Conservation (phyloP, 345 rosid genomes). For the rapeseed (Brassica napus) region DNA sequence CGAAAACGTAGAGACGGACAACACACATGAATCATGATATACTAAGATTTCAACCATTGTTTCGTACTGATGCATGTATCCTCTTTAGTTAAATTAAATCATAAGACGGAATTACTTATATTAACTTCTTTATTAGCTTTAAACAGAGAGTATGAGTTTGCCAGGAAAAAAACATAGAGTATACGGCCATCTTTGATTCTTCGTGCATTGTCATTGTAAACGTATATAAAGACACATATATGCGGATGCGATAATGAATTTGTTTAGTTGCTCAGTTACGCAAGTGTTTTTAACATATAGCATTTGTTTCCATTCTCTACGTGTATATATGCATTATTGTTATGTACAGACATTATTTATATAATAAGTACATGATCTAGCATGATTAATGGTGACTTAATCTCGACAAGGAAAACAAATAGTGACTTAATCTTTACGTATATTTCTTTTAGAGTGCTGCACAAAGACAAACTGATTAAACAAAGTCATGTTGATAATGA, state of each 20-base stretch:
- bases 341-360: conserved; percentile 5
- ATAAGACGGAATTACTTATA: neutral
- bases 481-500: conserved; percentile 28
- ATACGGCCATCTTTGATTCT: neutral
- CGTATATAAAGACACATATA: neutral
- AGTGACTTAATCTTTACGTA: conserved; percentile 34
- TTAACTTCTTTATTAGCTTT: neutral
- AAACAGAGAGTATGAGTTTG: neutral
- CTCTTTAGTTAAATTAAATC: neutral
- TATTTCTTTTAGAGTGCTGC: conserved; percentile 26
- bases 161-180: neutral
- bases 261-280: conserved; percentile 25
- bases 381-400: conserved; percentile 38
- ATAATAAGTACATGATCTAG: conserved; percentile 11
- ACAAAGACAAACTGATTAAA: conserved; percentile 30
- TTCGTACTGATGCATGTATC: neutral
- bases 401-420: conserved; percentile 10
- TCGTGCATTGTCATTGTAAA: neutral
- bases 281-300: conserved; percentile 28
- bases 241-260: neutral
- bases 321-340: conserved; percentile 28
- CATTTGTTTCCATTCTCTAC: conserved; percentile 32
- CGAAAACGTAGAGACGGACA: neutral
- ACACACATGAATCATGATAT: neutral
- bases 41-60: neutral